Percentiles rank a stretch among this genome's conserved stretches.
Conservation (phyloP, 306 rosid genomes). For the Castanea crenata region DNA sequence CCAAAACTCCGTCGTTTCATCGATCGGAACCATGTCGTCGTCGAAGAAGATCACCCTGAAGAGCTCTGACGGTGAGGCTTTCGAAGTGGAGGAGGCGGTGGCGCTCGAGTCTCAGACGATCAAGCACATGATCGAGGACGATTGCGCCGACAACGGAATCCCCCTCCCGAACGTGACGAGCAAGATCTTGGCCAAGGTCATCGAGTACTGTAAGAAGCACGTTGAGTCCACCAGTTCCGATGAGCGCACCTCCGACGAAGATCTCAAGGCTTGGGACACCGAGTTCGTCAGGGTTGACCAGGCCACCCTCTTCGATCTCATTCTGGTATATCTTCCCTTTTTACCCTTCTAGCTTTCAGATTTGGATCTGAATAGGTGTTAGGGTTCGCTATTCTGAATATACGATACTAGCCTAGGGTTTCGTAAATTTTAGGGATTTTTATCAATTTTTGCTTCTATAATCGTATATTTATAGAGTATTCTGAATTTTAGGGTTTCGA, state of each 20-base stretch:
- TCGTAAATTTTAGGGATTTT: not conserved
- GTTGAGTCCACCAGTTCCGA: conserved; percentile 43
- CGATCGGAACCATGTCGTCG: conserved; percentile 25
- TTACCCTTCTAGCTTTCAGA: not conserved
- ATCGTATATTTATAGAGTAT: too few relatives aligned
- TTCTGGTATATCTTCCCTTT: conserved; percentile 37
- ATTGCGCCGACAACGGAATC: conserved; percentile 58
- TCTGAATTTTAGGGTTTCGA: too few relatives aligned
- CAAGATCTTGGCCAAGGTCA: conserved; percentile 74
- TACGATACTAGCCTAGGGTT: not conserved
- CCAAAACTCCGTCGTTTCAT: conserved; percentile 8
- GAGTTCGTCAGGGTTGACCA: conserved; percentile 80
- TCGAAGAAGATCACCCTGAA: conserved; percentile 54
- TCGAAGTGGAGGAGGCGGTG: conserved; percentile 70
- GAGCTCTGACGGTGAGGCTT: conserved; percentile 76
- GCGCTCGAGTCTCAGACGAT: conserved; percentile 79
- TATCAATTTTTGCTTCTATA: not conserved
- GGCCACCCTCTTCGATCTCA: conserved; percentile 77
- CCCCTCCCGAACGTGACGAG: conserved; percentile 80
- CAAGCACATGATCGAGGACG: conserved; percentile 75
- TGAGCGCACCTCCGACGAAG: conserved; percentile 50
- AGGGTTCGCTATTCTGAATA: not conserved
- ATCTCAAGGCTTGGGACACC: conserved; percentile 59
- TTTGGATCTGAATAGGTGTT: not conserved
- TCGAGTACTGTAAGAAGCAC: conserved; percentile 78